phyloP scores from a whole-genome alignment of 2,329 filamentous ascomycete genomes.

The Claviceps spartinae region DNA sequence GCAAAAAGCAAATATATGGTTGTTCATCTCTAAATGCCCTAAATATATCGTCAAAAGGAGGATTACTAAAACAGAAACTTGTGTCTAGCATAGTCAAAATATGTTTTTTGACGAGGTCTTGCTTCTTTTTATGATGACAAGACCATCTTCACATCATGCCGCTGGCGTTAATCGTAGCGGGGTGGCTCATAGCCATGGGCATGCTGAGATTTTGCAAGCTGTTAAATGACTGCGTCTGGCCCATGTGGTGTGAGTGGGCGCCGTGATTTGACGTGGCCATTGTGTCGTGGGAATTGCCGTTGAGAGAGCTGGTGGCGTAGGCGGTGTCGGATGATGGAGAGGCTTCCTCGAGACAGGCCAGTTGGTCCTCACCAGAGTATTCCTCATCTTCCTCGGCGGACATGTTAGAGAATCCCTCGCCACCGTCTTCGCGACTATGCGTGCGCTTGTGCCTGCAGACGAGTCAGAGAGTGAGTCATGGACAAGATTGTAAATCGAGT shows the following conservation, averaged over 20 bases:
- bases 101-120: background rate
- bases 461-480: slow-evolving; percentile 5
- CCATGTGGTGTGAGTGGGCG: slow-evolving; percentile 8
- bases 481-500: slow-evolving; percentile 3
- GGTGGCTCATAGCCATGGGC: slow-evolving; percentile 50
- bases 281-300: slow-evolving; percentile 25
- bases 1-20: background rate
- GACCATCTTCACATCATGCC: slow-evolving; percentile 27
- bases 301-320: slow-evolving; percentile 42
- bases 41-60: slow-evolving; percentile 3
- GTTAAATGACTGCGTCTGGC: slow-evolving; percentile 30
- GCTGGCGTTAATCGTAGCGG: slow-evolving; percentile 30
- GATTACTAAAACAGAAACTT: slow-evolving; percentile 5
- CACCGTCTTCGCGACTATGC: slow-evolving; percentile 51
- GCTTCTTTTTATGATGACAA: background rate
- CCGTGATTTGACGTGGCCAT: slow-evolving; percentile 8
- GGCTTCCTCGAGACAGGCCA: slow-evolving; percentile 66
- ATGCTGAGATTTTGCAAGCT: slow-evolving; percentile 48
- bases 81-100: background rate
- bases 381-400: slow-evolving; percentile 82
- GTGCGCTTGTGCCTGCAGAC: slow-evolving; percentile 66
- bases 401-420: slow-evolving; percentile 43
- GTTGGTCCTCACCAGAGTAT: slow-evolving; percentile 67
- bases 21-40: slow-evolving; percentile 1
- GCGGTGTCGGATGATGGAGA: slow-evolving; percentile 59